Evolutionary conservation across 1,139 yeast genomes (phyloP).

Genomic region (Yamadazyma membranifaciens): DNA sequence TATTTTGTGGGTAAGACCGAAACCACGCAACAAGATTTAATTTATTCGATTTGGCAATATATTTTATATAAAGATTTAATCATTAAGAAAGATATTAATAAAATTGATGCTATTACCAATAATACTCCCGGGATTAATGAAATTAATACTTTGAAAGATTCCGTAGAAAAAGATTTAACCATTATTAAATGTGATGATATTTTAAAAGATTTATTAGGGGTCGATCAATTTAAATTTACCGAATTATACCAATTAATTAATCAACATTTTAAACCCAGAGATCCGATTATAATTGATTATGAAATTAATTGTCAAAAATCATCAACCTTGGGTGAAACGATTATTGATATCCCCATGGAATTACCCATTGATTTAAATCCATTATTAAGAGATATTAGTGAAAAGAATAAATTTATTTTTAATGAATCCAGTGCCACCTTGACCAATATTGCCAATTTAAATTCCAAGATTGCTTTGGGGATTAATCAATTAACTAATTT

Average conservation of each 20-base stretch:
- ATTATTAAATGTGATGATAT: constrained; percentile 68
- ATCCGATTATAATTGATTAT: constrained; percentile 76
- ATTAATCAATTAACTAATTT: constrained; percentile 67
- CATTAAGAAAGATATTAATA: constrained; percentile 39
- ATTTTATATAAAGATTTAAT: constrained; percentile 70
- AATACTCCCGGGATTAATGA: constrained; percentile 19
- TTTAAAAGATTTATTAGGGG: constrained; percentile 55
- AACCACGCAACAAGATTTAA: constrained; percentile 83
- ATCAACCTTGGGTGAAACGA: constrained; percentile 76
- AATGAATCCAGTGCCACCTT: constrained; percentile 44
- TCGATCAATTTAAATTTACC: constrained; percentile 58
- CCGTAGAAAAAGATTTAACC: constrained; percentile 34
- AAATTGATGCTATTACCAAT: constrained; percentile 39
- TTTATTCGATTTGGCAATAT: constrained; percentile 86
- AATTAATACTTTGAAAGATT: constrained; percentile 15
- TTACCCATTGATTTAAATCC: constrained; percentile 46
- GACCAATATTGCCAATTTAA: constrained; percentile 52
- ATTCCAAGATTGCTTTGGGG: constrained; percentile 59
- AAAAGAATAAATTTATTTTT: constrained; percentile 38
- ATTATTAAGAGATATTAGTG: constrained; percentile 38
- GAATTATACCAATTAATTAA: constrained; percentile 70
- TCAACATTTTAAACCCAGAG: constrained; percentile 64
- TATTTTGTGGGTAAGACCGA: constrained; percentile 72
- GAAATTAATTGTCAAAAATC: constrained; percentile 73
- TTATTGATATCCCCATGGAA: constrained; percentile 71